Conservation (phyloP, 176 grass and related monocot species). For the Carex myosuroides region DNA sequence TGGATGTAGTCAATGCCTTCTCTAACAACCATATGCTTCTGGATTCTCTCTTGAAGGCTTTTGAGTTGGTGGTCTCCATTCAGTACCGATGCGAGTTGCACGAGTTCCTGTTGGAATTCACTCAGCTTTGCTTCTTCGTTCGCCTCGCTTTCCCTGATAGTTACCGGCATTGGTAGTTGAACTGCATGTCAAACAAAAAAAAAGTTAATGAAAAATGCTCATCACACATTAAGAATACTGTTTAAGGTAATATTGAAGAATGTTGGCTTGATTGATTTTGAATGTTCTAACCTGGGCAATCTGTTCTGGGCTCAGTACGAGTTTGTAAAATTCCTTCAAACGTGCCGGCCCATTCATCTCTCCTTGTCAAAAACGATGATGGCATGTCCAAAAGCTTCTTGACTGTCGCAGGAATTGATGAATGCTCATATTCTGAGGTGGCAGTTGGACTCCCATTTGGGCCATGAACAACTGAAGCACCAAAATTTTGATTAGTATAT, state of each 20-base stretch:
- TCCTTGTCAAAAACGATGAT: constrained; percentile 54
- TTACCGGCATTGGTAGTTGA: constrained; percentile 64
- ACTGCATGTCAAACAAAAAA: constrained; percentile 29
- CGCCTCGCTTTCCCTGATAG: constrained; percentile 56
- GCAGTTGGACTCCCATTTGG: constrained; percentile 55
- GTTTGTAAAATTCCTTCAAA: constrained; percentile 66
- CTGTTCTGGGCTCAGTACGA: constrained; percentile 55
- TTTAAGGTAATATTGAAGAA: background rate
- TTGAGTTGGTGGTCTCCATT: constrained; percentile 73
- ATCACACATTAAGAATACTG: background rate
- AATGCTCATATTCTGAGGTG: constrained; percentile 86
- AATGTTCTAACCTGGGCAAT: constrained; percentile 62
- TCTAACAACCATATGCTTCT: constrained; percentile 60
- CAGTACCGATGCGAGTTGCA: constrained; percentile 79
- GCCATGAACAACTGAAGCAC: constrained; percentile 55
- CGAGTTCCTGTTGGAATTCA: constrained; percentile 88
- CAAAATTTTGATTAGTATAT: background rate
- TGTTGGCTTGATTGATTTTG: background rate
- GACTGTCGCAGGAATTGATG: constrained; percentile 81
- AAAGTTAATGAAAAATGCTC: background rate
- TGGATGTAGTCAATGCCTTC: constrained; percentile 86
- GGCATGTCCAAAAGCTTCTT: constrained; percentile 79
- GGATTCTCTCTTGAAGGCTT: constrained; percentile 54
- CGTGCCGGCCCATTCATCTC: constrained; percentile 87
- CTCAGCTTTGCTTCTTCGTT: constrained; percentile 85